These are phyloP conservation scores for Trametes cinnabarina DNA, from an alignment of 768 basidiomycete genomes.

Conservation along the genomic window DNA sequence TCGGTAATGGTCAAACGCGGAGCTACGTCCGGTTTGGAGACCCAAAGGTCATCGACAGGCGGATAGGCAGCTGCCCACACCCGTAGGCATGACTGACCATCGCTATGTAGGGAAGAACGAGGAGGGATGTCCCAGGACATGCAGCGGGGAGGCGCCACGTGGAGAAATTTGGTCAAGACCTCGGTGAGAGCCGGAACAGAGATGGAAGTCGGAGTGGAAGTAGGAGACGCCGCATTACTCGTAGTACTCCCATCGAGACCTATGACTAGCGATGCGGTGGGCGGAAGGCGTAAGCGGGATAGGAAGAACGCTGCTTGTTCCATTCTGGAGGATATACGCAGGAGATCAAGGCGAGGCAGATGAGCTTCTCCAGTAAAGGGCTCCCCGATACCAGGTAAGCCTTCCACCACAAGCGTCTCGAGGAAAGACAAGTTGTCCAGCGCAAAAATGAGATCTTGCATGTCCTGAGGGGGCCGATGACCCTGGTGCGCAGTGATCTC, in stretches of 20 bases:
- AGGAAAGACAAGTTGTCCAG: background rate
- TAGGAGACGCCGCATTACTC: too few species aligned
- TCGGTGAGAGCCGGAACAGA: too few species aligned
- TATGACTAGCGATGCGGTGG: background rate
- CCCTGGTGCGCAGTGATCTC: background rate
- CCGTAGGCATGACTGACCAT: background rate
- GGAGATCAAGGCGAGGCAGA: background rate
- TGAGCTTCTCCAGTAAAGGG: background rate
- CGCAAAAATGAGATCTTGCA: background rate
- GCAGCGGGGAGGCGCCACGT: too few species aligned
- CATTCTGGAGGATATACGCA: background rate
- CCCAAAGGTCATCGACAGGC: background rate
- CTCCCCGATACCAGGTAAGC: background rate
- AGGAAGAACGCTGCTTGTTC: background rate
- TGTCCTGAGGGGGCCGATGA: background rate
- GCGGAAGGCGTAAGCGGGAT: background rate
- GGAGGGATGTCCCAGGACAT: too few species aligned
- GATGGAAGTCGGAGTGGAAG: too few species aligned
- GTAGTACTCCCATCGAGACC: too few species aligned
- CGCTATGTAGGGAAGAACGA: background rate
- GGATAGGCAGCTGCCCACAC: background rate
- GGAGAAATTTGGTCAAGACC: too few species aligned
- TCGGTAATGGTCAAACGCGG: background rate
- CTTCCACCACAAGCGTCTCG: background rate
- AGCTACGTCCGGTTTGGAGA: background rate